Base-by-base conservation (phyloP, 495 filamentous ascomycete genomes). In the Hyphodiscus hymeniophilus region DNA sequence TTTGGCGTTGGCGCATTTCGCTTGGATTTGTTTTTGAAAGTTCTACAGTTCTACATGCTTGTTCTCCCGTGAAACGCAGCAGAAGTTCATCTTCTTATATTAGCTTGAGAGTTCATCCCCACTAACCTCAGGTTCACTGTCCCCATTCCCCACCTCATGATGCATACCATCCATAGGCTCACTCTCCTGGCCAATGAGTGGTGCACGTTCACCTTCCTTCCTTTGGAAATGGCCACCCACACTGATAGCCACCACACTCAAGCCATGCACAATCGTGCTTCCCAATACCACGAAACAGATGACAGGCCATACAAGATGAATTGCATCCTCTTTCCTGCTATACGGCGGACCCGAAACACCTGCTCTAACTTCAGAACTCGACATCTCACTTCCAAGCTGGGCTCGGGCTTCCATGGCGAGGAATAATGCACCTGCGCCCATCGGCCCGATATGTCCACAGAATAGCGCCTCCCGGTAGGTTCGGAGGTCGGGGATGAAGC, bases 391-490 rank as follows among this genome's bases (percentile, higher is more conserved):
- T 47, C 74, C 69, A 1, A 76, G 54, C 42, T 71, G 56, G 1
- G 63, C 71, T 13, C 68, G 57, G 1, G 69, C 70, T 60, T 76
- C 72, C 36, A 76, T 73, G 35, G 69, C 66, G 8, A 76, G 63
- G 56, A 75, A 76, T 11, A 74, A 44, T 5, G 65, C 73, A 1
- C 73, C 72, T 1, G 74, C 59, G 22, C 73, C 73, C 67, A 76
- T 76, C 32, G 71, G 70, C 1, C 70, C 71, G 50, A 76, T 75
- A 53, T 75, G 72, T 0, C 73, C 72, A 46, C 60, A 63, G 57
- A 74, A 76, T 4, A 76, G 58, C 0, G 71, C 73, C 54, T 76
- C 73, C 12, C 60, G 57, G 41, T 60, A 65, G 0, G 72, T 73
- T 3, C 59, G 48, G 45, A 76, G 61, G 34, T 69, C 68, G 7